A percentile compares a stretch with the other conserved stretches of the same genome.
These are phyloP conservation scores for Scheffersomyces illinoinensis DNA, from an alignment of 1,139 yeast genomes.

Conservation along the genomic window DNA sequence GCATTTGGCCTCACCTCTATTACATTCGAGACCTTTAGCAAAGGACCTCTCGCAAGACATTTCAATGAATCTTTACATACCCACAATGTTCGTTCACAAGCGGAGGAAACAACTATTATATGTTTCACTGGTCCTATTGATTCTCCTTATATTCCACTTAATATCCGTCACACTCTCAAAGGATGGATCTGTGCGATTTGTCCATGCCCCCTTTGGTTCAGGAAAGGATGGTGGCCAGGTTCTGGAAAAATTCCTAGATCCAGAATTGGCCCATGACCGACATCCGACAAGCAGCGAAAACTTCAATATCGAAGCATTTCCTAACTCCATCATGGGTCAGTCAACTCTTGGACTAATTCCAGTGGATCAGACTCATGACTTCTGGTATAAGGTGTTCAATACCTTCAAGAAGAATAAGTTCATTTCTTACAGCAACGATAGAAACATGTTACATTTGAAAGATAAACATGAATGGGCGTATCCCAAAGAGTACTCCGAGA, in stretches of 20 bases:
- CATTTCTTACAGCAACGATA: background rate
- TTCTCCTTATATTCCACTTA: background rate
- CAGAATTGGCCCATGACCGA: background rate
- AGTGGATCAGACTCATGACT: background rate
- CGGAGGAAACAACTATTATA: background rate
- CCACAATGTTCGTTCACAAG: background rate
- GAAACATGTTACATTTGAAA: background rate
- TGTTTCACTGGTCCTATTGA: background rate
- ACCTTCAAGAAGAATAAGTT: background rate
- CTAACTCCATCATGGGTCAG: background rate
- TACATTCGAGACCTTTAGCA: background rate
- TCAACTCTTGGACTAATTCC: background rate
- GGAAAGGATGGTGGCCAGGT: background rate
- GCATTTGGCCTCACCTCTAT: background rate
- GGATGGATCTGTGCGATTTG: background rate
- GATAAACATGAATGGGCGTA: background rate
- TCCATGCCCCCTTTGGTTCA: background rate
- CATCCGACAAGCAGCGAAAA: background rate
- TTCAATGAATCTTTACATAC: background rate
- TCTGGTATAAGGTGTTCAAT: background rate
- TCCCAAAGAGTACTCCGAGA: slow-evolving; percentile 1
- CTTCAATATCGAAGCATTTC: background rate
- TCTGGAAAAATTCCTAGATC: background rate
- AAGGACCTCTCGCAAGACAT: background rate
- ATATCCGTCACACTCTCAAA: background rate